Base-by-base conservation (phyloP, 2,329 filamentous ascomycete genomes). In the Fusarium oligoseptatum region DNA sequence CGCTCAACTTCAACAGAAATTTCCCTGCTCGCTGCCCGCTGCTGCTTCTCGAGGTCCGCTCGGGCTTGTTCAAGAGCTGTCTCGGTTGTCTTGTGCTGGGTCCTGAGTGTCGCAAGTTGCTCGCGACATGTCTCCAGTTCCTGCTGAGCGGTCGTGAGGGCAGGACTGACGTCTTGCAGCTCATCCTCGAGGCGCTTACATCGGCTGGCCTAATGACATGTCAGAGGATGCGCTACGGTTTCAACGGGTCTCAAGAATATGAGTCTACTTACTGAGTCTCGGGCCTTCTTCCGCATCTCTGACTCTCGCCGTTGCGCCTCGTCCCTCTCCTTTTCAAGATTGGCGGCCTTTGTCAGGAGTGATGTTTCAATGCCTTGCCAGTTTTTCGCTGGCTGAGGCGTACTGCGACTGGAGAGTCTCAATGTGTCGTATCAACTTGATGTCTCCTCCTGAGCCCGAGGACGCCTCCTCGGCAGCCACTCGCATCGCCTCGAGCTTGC, bases 391-490 rank as follows among this genome's bases (percentile, higher is more conserved):
- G 1, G 97, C 97, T 64, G 97, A 92, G 1, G 95, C 92, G 83
- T 99, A 98, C 81, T 99, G 97, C 8, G 94, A 97, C 83, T 99
- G 97, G 41, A 99, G 85, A 1, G 94, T 98, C 85, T 99, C 97
- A 64, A 99, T 93, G 83, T 99, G 97, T 45, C 97, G 92, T 50
- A 98, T 87, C 45, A 98, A 87, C 82, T 98, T 98, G 50, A 94
- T 94, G 78, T 98, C 94, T 15, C 95, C 94, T 7, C 92, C 91
- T 15, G 91, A 91, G 17, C 94, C 93, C 3, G 95, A 96, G 2
- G 95, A 95, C 1, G 92, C 94, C 82, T 99, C 97, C 84, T 99
- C 97, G 2, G 94, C 95, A 36, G 93, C 90, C 20, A 92, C 90
- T 65, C 97, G 92, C 84, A 98, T 92, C 10, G 93, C 91, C 83